phyloP scores from a whole-genome alignment of 2,329 filamentous ascomycete species.

The Fusarium equiseti region DNA sequence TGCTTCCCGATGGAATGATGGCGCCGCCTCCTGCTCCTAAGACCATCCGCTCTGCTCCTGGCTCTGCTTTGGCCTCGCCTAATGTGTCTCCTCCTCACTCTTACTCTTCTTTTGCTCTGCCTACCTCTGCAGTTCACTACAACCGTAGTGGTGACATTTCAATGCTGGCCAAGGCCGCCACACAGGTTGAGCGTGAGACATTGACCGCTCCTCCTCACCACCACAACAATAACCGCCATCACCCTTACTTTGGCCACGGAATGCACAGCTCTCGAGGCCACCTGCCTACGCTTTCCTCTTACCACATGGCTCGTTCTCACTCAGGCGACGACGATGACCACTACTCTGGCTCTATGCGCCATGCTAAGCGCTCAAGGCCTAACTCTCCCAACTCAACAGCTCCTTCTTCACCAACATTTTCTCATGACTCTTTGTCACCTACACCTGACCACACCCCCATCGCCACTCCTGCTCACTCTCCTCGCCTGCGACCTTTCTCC shows the following conservation, averaged over 20 bases:
- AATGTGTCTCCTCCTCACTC: conserved; percentile 96
- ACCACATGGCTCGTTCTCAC: conserved; percentile 92
- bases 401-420: conserved; percentile 95
- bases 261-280: conserved; percentile 68
- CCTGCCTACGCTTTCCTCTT: conserved; percentile 83
- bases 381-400: conserved; percentile 96
- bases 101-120: conserved; percentile 76
- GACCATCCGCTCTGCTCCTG: conserved; percentile 88
- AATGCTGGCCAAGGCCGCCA: conserved; percentile 70
- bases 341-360: conserved; percentile 75
- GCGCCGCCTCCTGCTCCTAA: conserved; percentile 79
- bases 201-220: conserved; percentile 57
- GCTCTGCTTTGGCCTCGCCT: conserved; percentile 88
- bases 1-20: conserved; percentile 76
- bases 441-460: conserved; percentile 99
- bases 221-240: conserved; percentile 61
- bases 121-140: conserved; percentile 64
- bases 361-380: conserved; percentile 88
- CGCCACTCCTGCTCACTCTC: conserved; percentile 94
- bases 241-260: conserved; percentile 66
- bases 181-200: conserved; percentile 72
- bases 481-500: conserved; percentile 84
- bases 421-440: conserved; percentile 93
- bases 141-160: conserved; percentile 66
- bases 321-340: conserved; percentile 87